Percentiles rank a stretch among this genome's conserved stretches.
Evolutionary conservation across 768 basidiomycete genomes (phyloP).

Genomic region (Mycena latifolia): DNA sequence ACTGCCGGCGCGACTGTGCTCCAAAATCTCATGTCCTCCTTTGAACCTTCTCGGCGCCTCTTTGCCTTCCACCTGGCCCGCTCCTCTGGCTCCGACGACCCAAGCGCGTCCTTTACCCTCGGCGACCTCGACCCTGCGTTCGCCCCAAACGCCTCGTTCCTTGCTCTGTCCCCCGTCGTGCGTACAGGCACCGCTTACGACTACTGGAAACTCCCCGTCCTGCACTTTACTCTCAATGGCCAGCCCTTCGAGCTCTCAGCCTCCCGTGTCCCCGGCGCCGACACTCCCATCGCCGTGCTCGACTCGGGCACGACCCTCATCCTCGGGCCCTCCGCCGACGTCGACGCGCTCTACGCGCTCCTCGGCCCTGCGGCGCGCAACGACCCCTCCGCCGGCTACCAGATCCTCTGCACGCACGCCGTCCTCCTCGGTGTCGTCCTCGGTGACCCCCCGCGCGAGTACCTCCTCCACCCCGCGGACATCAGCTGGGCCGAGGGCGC

Average conservation of each 20-base stretch:
- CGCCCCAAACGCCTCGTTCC: slow-evolving; percentile 44
- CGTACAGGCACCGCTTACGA: slow-evolving; percentile 54
- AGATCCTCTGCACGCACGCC: slow-evolving; percentile 63
- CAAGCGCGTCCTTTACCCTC: slow-evolving; percentile 63
- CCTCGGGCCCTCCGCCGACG: slow-evolving; percentile 65
- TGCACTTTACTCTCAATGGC: slow-evolving; percentile 58
- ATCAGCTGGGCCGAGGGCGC: slow-evolving; percentile 61
- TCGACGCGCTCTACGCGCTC: slow-evolving; percentile 63
- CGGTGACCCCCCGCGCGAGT: slow-evolving; percentile 54
- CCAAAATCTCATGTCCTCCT: slow-evolving; percentile 59
- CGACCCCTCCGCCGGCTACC: slow-evolving; percentile 56
- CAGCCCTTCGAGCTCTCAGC: slow-evolving; percentile 53
- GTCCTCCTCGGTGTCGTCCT: slow-evolving; percentile 60
- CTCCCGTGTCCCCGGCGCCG: slow-evolving; percentile 58
- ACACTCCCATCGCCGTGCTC: slow-evolving; percentile 65
- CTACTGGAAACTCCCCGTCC: slow-evolving; percentile 70
- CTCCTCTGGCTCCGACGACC: slow-evolving; percentile 36
- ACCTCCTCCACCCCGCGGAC: slow-evolving; percentile 63
- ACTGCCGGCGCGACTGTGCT: slow-evolving; percentile 59
- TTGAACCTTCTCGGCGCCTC: slow-evolving; percentile 55
- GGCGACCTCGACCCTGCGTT: slow-evolving; percentile 58
- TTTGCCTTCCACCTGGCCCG: slow-evolving; percentile 66
- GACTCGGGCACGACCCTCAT: slow-evolving; percentile 75
- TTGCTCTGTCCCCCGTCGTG: slow-evolving; percentile 56
- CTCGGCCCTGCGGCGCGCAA: slow-evolving; percentile 55